Conservation (phyloP, 2,329 filamentous ascomycete species). For the Apiospora phragmitis region DNA sequence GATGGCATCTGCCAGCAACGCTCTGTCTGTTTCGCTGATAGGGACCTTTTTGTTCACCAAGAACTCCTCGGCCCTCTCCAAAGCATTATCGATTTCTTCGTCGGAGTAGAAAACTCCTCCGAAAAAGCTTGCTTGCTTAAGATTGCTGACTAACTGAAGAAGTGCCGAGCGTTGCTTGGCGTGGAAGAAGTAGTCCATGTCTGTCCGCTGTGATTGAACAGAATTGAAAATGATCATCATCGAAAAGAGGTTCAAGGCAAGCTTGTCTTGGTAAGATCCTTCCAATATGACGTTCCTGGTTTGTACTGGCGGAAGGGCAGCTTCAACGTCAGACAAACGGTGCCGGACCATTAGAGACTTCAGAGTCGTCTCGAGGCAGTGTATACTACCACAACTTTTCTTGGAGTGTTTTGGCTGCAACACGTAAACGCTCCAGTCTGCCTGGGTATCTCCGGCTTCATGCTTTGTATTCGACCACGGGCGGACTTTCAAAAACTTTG, state of each 20-base stretch:
- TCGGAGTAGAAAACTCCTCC: constrained; percentile 73
- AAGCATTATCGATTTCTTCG: constrained; percentile 61
- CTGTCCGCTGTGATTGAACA: constrained; percentile 81
- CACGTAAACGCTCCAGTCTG: constrained; percentile 74
- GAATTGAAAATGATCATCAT: constrained; percentile 84
- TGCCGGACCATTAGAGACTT: constrained; percentile 82
- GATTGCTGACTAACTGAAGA: constrained; percentile 70
- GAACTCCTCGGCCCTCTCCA: constrained; percentile 69
- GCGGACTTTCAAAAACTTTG: constrained; percentile 71
- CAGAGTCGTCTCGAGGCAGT: constrained; percentile 68
- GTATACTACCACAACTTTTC: constrained; percentile 56
- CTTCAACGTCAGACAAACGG: constrained; percentile 67
- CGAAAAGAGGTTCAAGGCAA: constrained; percentile 82
- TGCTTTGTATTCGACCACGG: constrained; percentile 71
- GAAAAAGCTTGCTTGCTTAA: constrained; percentile 84
- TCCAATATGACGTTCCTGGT: constrained; percentile 74
- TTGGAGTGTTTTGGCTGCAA: constrained; percentile 55
- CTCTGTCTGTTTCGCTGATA: constrained; percentile 61
- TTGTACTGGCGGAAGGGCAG: constrained; percentile 68
- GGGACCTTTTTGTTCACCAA: constrained; percentile 59
- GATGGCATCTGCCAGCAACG: constrained; percentile 65
- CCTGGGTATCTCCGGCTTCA: constrained; percentile 56
- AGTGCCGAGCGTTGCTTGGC: constrained; percentile 68
- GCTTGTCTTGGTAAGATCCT: constrained; percentile 80
- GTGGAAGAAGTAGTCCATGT: constrained; percentile 88